These are phyloP conservation scores for Testicularia cyperi DNA, from an alignment of 1,284 basidiomycete genomes.

Conservation along the genomic window DNA sequence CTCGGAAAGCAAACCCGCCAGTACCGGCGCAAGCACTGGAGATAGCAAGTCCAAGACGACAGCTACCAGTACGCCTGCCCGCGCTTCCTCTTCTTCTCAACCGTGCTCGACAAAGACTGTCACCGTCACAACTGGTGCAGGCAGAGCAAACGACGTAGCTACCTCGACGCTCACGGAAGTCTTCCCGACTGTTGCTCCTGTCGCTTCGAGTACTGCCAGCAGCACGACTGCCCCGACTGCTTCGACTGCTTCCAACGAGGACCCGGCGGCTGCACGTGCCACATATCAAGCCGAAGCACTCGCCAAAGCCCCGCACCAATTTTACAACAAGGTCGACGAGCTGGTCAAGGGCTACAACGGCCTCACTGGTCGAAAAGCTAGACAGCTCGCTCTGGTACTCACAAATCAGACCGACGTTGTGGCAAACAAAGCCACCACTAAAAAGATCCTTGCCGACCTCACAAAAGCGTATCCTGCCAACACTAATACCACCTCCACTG, in stretches of 20 bases:
- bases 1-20: no score
- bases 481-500: neutral
- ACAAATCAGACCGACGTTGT: conserved; percentile 14
- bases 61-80: neutral
- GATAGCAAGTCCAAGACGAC: neutral
- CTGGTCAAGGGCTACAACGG: conserved; percentile 15
- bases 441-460: conserved; percentile 10
- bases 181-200: neutral
- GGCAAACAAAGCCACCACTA: conserved; percentile 9
- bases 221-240: neutral
- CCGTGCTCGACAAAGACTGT: neutral
- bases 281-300: no score
- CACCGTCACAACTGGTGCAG: neutral
- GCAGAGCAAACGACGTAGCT: conserved; percentile 3
- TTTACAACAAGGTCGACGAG: conserved; percentile 15
- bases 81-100: neutral
- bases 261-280: neutral
- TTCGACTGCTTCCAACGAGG: conserved; percentile 1
- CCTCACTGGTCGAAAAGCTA: conserved; percentile 22
- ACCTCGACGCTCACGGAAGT: conserved; percentile 1
- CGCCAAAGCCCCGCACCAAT: conserved; percentile 16
- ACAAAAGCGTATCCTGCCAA: conserved; percentile 9
- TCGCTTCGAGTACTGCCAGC: neutral
- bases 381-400: conserved; percentile 18
- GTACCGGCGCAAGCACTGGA: no score